Base-by-base conservation (phyloP, 345 rosid genomes). In the Pistacia atlantica region DNA sequence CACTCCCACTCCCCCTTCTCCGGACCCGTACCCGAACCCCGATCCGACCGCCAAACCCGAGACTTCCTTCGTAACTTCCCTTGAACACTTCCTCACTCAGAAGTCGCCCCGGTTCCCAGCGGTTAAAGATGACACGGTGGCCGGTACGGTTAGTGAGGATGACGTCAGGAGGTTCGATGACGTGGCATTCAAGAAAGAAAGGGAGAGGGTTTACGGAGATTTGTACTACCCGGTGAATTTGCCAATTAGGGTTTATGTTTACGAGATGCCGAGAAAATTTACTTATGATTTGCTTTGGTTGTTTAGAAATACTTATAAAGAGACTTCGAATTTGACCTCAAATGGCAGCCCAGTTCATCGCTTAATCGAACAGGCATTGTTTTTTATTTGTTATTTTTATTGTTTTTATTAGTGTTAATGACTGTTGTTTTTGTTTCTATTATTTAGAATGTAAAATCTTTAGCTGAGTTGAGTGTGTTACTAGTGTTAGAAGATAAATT, bases 321-420 rank as follows among this genome's bases (percentile, higher is more conserved):
- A 90, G 11, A 92, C 98, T 8, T 85, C 81, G 28, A 93, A 93
- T 88, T 91, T 95, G 75, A 93, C 98, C 46, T 93, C 97, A 77
- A 96, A 96, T 66, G 99, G 98, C 56, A 96, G 99, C 82, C 99
- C 97, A 72, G 97, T 96, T 67, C 98, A 96, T 81, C 97, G 98
- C 16, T 81, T 96, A 5, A 91, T 96, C 75, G 99, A 92, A 70
- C 98, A 92, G 92, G 98, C 90, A 54, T 55, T 52, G 18, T 46
- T 73, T 33, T 6, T 3, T 31, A 1, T 4, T 64, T 71, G 48
- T 58, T 38, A 18, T 20, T 58, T 8, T 35, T 7, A 3, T 18
- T 78, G 51, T 35, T 45, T 42, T 7, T 42, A 42, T 42, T 42
- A 5, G 46, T 42, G 5, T 42, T 42, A 6, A 42, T 42, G 46